A percentile compares a stretch with the other conserved stretches of the same genome.
phyloP scores from a whole-genome alignment of 2,329 filamentous ascomycete species.

The Atkinsonella hypoxylon region DNA sequence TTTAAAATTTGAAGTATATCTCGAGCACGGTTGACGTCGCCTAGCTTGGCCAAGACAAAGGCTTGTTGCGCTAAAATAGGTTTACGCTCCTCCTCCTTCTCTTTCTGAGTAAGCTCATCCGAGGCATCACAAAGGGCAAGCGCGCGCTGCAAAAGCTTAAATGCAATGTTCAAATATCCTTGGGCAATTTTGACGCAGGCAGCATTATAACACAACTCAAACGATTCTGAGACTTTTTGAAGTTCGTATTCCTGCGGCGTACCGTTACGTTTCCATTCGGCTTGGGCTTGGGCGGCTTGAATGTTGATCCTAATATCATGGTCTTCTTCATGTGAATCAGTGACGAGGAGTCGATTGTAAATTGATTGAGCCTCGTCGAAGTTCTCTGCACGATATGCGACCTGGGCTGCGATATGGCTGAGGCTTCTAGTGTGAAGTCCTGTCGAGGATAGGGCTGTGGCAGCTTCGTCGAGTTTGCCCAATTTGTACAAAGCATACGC shows the following conservation, averaged over 20 bases:
- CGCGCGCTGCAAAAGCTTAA: slow-evolving; percentile 56
- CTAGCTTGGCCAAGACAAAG: slow-evolving; percentile 56
- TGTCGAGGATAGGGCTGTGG: slow-evolving; percentile 26
- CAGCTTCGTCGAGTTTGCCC: slow-evolving; percentile 56
- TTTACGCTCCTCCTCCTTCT: slow-evolving; percentile 61
- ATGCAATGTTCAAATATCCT: slow-evolving; percentile 52
- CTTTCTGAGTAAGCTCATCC: slow-evolving; percentile 61
- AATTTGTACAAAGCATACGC: slow-evolving; percentile 78
- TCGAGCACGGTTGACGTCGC: slow-evolving; percentile 53
- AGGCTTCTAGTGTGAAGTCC: slow-evolving; percentile 23
- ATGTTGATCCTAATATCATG: slow-evolving; percentile 68
- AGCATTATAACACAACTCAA: slow-evolving; percentile 73
- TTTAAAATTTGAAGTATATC: slow-evolving; percentile 50
- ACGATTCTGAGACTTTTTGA: slow-evolving; percentile 54
- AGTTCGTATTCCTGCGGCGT: slow-evolving; percentile 30
- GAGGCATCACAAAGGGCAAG: slow-evolving; percentile 59
- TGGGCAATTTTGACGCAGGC: slow-evolving; percentile 62
- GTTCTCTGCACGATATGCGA: slow-evolving; percentile 62
- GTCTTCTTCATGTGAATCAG: slow-evolving; percentile 45
- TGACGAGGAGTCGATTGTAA: slow-evolving; percentile 46
- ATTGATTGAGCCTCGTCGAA: slow-evolving; percentile 54
- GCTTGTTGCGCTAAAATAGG: slow-evolving; percentile 68
- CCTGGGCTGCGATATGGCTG: slow-evolving; percentile 49
- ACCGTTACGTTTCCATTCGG: slow-evolving; percentile 52
- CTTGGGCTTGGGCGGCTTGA: slow-evolving; percentile 59